Conservation (phyloP, 169 alveolate genomes). For the Plasmodium fragile region DNA sequence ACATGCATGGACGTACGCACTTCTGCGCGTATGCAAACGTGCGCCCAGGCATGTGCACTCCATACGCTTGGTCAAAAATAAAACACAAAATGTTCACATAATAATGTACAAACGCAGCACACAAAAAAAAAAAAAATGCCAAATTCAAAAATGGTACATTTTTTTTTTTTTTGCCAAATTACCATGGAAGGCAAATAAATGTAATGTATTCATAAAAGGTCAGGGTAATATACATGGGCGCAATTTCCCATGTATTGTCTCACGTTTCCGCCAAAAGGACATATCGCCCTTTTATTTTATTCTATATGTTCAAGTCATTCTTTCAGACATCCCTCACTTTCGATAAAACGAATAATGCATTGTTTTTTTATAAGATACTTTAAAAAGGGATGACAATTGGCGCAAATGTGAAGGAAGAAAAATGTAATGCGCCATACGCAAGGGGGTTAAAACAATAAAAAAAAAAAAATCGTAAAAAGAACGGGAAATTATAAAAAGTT, state of each 20-base stretch:
- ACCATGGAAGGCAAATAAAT: not conserved
- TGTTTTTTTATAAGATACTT: not conserved
- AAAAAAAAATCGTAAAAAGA: not conserved
- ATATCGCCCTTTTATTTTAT: not conserved
- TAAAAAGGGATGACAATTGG: not conserved
- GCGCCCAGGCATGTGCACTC: not conserved
- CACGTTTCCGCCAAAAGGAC: not conserved
- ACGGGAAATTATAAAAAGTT: not conserved
- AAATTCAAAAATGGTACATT: conserved; percentile 14
- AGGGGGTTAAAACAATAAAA: not conserved
- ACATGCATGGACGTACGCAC: not conserved
- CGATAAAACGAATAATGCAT: conserved; percentile 2
- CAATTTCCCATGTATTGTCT: not conserved
- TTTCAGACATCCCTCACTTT: not conserved
- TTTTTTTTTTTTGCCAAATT: not conserved
- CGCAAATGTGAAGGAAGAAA: conserved; percentile 1
- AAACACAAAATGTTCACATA: not conserved
- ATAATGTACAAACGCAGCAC: not conserved
- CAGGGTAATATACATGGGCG: not conserved
- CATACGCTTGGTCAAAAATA: not conserved
- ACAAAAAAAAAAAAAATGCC: not conserved
- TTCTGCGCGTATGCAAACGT: conserved; percentile 3
- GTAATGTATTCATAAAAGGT: not conserved
- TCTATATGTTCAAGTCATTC: not conserved
- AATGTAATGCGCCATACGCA: not conserved